Evolutionary conservation across 2,329 filamentous ascomycete species (phyloP).

Genomic region (Cercospora sojina): DNA sequence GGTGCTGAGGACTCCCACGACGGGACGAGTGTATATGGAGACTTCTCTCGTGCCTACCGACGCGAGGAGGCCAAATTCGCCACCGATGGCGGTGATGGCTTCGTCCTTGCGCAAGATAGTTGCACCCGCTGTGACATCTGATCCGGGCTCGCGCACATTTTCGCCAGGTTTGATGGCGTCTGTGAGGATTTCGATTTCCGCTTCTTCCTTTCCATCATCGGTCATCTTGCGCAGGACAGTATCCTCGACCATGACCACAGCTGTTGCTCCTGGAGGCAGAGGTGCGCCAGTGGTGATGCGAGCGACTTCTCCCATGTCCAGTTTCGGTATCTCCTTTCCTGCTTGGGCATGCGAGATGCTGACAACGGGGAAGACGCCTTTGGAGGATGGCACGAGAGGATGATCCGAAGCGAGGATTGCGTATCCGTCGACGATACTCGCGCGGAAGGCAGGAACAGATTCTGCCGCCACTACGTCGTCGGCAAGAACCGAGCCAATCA

Average conservation of each 20-base stretch:
- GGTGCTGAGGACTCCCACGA: slow-evolving; percentile 85
- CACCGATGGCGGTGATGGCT: slow-evolving; percentile 80
- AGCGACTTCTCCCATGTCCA: slow-evolving; percentile 74
- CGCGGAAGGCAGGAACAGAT: slow-evolving; percentile 86
- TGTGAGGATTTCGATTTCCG: slow-evolving; percentile 81
- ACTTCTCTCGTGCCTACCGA: slow-evolving; percentile 75
- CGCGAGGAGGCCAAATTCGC: slow-evolving; percentile 86
- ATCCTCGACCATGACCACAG: slow-evolving; percentile 96
- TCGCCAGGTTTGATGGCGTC: slow-evolving; percentile 72
- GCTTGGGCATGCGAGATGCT: slow-evolving; percentile 83
- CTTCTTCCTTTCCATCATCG: slow-evolving; percentile 79
- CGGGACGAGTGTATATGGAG: slow-evolving; percentile 69
- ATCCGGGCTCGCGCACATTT: slow-evolving; percentile 88
- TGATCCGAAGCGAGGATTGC: slow-evolving; percentile 64
- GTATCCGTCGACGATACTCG: slow-evolving; percentile 96
- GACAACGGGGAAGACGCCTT: slow-evolving; percentile 81
- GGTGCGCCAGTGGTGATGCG: slow-evolving; percentile 94
- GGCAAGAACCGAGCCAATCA: slow-evolving; percentile 78
- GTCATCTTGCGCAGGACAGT: slow-evolving; percentile 74
- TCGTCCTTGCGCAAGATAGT: slow-evolving; percentile 74
- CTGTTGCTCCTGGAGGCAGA: slow-evolving; percentile 80
- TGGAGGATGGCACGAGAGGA: slow-evolving; percentile 56
- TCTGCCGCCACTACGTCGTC: slow-evolving; percentile 78
- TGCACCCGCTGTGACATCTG: slow-evolving; percentile 71
- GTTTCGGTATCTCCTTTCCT: slow-evolving; percentile 61